phyloP scores from a whole-genome alignment of 2,329 filamentous ascomycete genomes.

The Sarocladium kiliense region DNA sequence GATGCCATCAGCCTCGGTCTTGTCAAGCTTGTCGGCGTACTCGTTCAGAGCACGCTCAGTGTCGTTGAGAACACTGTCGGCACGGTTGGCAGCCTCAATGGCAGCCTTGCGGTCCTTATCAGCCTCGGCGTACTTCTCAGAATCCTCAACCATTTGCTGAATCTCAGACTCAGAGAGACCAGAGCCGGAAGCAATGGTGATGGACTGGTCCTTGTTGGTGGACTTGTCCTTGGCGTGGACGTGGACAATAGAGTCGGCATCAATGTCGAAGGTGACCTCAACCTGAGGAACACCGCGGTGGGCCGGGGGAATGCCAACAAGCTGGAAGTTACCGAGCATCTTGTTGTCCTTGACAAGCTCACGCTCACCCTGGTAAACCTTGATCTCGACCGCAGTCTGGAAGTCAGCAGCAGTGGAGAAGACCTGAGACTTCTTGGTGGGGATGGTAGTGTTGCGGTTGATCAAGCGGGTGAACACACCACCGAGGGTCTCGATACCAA shows the following conservation, averaged over 20 bases:
- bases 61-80: constrained; percentile 93
- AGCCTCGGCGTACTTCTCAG: constrained; percentile 89
- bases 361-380: constrained; percentile 99
- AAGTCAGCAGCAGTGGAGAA: constrained; percentile 98
- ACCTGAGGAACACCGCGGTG: constrained; percentile 95
- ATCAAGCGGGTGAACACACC: constrained; percentile 98
- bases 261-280: constrained; percentile 98
- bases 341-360: constrained; percentile 99
- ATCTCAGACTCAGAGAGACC: constrained; percentile 95
- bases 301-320: constrained; percentile 92
- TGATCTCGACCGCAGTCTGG: constrained; percentile 98
- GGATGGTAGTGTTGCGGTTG: constrained; percentile 98
- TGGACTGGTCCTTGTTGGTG: constrained; percentile 98
- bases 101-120: constrained; percentile 96
- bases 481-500: constrained; percentile 96
- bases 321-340: constrained; percentile 98
- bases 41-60: constrained; percentile 98
- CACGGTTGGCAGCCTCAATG: constrained; percentile 96
- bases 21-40: constrained; percentile 93
- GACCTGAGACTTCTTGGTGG: constrained; percentile 97
- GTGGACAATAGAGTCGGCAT: constrained; percentile 96
- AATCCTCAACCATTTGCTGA: constrained; percentile 94
- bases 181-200: constrained; percentile 96
- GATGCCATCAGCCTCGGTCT: constrained; percentile 88
- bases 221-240: constrained; percentile 99